phyloP scores from a whole-genome alignment of 768 basidiomycete species.

The Lactarius vividus region DNA sequence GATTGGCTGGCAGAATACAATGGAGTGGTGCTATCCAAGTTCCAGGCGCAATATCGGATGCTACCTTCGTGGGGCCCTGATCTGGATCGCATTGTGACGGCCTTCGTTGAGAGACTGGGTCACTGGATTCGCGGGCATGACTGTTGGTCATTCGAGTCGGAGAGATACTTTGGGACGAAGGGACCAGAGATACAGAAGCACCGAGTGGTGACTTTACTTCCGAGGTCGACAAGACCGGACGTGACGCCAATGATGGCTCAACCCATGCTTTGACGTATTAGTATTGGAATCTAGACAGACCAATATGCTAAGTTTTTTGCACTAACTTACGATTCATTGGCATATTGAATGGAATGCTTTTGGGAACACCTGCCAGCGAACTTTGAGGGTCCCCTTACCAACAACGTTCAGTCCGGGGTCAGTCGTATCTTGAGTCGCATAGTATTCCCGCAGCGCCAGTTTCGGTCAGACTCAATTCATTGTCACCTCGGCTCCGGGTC shows the following conservation, averaged over 20 bases:
- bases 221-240: background rate
- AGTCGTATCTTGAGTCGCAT: no score
- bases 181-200: constrained; percentile 31
- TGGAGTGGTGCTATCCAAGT: constrained; percentile 34
- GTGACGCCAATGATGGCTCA: constrained; percentile 22
- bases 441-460: no score
- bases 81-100: constrained; percentile 34
- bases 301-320: no score
- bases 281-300: background rate
- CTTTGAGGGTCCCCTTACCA: no score
- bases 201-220: background rate
- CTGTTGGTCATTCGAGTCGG: constrained; percentile 39
- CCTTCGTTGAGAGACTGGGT: constrained; percentile 40
- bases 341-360: background rate
- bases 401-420: no score
- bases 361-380: no score
- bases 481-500: no score
- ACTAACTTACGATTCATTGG: no score
- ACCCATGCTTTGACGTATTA: background rate
- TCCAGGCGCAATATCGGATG: constrained; percentile 32
- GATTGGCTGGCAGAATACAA: constrained; percentile 33
- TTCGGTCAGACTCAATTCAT: no score
- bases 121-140: constrained; percentile 38
- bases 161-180: constrained; percentile 35
- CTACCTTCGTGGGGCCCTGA: constrained; percentile 40